phyloP scores from a whole-genome alignment of 2,329 filamentous ascomycete species.

The Arthrobotrys sphaeroides region DNA sequence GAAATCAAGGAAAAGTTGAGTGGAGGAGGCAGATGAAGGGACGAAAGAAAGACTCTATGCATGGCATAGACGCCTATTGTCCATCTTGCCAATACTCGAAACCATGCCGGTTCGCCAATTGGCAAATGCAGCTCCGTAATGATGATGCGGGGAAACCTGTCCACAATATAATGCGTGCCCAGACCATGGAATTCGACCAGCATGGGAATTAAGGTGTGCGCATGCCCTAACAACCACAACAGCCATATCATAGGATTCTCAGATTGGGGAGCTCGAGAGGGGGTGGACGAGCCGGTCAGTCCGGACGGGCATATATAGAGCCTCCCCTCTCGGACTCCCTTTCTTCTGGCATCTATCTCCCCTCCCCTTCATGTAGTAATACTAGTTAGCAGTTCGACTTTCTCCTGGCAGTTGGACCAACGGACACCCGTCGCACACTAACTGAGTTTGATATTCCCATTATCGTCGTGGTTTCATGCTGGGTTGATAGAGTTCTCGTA shows the following conservation, averaged over 20 bases:
- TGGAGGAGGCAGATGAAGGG: not conserved
- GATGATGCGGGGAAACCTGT: slow-evolving; percentile 31
- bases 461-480: slow-evolving; percentile 15
- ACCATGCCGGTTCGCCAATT: not conserved
- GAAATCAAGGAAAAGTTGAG: slow-evolving; percentile 41
- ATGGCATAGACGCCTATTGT: slow-evolving; percentile 6
- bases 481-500: slow-evolving; percentile 2
- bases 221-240: slow-evolving; percentile 5
- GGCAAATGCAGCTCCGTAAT: not conserved
- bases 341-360: not conserved
- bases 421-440: too few relatives aligned
- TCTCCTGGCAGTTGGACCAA: too few relatives aligned
- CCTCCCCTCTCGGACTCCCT: slow-evolving; percentile 14
- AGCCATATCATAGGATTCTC: slow-evolving; percentile 15
- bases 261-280: slow-evolving; percentile 3
- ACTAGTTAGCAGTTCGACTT: too few relatives aligned
- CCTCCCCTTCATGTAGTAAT: not conserved
- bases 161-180: not conserved
- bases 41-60: too few relatives aligned
- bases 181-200: slow-evolving; percentile 47
- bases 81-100: not conserved
- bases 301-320: not conserved
- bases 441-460: not conserved
- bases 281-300: not conserved
- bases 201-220: slow-evolving; percentile 17